These are phyloP conservation scores for Hypoxylon sp. DNA, from an alignment of 2,329 filamentous ascomycete genomes.

Conservation along the genomic window DNA sequence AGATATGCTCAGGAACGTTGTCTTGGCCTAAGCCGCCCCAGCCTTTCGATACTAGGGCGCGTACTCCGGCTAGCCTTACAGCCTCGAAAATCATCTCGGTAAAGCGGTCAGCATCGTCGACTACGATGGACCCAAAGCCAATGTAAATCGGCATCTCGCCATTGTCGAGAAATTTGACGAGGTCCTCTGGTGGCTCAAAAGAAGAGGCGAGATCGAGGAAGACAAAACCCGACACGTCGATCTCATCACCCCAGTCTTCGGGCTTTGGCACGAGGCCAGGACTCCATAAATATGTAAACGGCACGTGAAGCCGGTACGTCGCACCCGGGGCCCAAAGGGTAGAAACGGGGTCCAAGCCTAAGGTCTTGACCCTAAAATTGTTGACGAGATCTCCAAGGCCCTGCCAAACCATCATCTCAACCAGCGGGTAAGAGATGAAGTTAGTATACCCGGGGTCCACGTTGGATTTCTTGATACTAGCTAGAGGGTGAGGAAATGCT, in stretches of 20 bases:
- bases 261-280: conserved; percentile 75
- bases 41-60: conserved; percentile 79
- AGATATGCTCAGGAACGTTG: conserved; percentile 72
- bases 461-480: conserved; percentile 79
- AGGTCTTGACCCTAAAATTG: conserved; percentile 75
- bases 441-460: conserved; percentile 80
- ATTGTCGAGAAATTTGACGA: conserved; percentile 67
- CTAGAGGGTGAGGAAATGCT: conserved; percentile 81
- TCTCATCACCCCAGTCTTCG: conserved; percentile 74
- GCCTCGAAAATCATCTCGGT: conserved; percentile 80
- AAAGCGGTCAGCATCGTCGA: conserved; percentile 77
- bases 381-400: conserved; percentile 85
- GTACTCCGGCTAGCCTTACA: conserved; percentile 72
- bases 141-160: conserved; percentile 77
- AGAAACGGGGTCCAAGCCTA: conserved; percentile 79
- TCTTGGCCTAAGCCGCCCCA: conserved; percentile 78
- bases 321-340: conserved; percentile 82
- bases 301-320: conserved; percentile 78
- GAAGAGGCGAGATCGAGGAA: conserved; percentile 77
- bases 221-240: conserved; percentile 83
- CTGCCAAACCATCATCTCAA: conserved; percentile 93
- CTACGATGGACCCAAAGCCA: conserved; percentile 81
- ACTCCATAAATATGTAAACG: conserved; percentile 80
- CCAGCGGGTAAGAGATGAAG: conserved; percentile 83
- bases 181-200: conserved; percentile 68